Base-by-base conservation (phyloP, 2,329 filamentous ascomycete species). In the Aureobasidium subglaciale region DNA sequence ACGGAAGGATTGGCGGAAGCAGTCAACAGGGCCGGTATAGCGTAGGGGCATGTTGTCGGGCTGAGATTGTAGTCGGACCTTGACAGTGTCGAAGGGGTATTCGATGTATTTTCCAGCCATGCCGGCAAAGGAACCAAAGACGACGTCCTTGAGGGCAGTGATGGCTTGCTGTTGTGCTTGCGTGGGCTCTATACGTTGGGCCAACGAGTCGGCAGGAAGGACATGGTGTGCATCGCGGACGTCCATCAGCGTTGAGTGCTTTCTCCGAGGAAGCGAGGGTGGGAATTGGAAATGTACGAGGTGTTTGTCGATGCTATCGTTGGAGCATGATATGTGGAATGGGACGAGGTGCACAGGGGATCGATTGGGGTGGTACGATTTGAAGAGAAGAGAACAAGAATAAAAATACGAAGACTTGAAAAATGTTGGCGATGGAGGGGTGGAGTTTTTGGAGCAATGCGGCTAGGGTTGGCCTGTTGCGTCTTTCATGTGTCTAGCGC, bases 11-110 rank as follows among this genome's bases (percentile, higher is more conserved):
- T 97, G 87, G 64, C 84, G 82, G 73, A 99, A 96, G 74, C 93
- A 97, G 73, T 99, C 93, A 60, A 96, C 66, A 0, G 93, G 92
- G 0, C 93, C 93, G 5, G 75, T 83, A 71, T 96, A 97, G 58
- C 82, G 85, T 18, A 91, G 81, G 15, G 90, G 90, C 2, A 90
- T 78, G 64, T 86, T 83, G 70, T 92, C 87, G 30, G 90, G 88
- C 70, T 97, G 92, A n/a, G 92, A 93, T 70, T 99, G 93, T 10
- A 99, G 82, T 37, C 93, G 88, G 58, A 99, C 93, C 74, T 99
- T 99, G 70, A 99, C 86, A 0, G 93, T 99, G 73, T 99, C 93
- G 73, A 99, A 99, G 22, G 93, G 93, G 70, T 96, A 99, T 71
- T 99, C 93, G 67, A 99, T 92, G 70, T 92, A 89, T 76, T 97